These are phyloP conservation scores for Simmondsia chinensis DNA, from an alignment of 148 eudicot genomes.

Conservation along the genomic window DNA sequence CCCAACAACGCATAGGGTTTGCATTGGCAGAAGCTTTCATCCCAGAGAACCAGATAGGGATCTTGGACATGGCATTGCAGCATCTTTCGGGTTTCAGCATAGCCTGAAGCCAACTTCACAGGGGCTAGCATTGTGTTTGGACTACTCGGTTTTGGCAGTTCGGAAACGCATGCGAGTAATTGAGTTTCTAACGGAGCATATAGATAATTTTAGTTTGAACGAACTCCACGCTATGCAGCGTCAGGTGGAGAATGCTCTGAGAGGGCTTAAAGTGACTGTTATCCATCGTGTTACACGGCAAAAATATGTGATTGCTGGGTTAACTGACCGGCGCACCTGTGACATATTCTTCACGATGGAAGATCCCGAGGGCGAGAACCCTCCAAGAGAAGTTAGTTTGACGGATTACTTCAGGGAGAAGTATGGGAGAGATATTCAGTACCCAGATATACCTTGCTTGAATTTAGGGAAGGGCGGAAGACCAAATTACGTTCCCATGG, in stretches of 20 bases:
- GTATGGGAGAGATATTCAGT: constrained; percentile 21
- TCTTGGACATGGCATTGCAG: constrained; percentile 31
- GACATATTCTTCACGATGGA: constrained; percentile 29
- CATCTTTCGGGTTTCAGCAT: constrained; percentile 43
- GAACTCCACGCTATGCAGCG: constrained; percentile 6
- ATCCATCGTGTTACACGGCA: constrained; percentile 57
- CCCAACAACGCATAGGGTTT: constrained; percentile 32
- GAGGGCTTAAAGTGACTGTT: constrained; percentile 45
- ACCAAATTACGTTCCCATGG: constrained; percentile 50
- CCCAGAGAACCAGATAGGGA: constrained; percentile 10
- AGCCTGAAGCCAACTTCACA: constrained; percentile 50
- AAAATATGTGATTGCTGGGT: constrained; percentile 33
- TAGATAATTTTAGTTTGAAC: constrained; percentile 6
- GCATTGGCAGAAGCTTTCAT: constrained; percentile 42
- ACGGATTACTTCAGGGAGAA: constrained; percentile 46
- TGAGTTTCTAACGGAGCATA: constrained; percentile 37
- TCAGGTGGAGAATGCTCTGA: constrained; percentile 19
- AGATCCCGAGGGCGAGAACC: constrained; percentile 32
- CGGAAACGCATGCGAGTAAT: constrained; percentile 44
- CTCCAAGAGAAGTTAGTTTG: constrained; percentile 15
- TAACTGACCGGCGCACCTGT: constrained; percentile 28
- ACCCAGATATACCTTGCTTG: constrained; percentile 40
- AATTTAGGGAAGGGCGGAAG: constrained; percentile 35
- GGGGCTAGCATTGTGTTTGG: constrained; percentile 55
- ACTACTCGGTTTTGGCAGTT: constrained; percentile 55